These are phyloP conservation scores for Saccharomycopsis crataegensis DNA, from an alignment of 1,139 yeast genomes.

Conservation along the genomic window DNA sequence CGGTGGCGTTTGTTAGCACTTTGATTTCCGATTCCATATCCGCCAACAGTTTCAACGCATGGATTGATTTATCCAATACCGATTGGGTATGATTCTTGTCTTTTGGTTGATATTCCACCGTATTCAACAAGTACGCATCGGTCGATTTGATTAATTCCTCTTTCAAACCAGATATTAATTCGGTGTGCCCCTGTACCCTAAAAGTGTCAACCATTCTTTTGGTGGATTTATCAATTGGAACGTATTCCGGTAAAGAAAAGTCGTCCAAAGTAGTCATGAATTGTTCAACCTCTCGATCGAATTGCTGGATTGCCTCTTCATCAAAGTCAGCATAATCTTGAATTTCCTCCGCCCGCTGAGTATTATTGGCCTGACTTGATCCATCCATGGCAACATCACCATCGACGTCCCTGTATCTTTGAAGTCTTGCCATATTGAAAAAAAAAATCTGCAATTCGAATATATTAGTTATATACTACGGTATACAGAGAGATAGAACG, in stretches of 20 bases:
- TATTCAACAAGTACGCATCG: conserved; percentile 7
- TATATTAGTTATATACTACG: too few relatives aligned
- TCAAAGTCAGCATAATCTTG: neutral
- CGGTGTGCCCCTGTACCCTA: neutral
- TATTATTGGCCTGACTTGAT: too few relatives aligned
- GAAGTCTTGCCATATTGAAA: too few relatives aligned
- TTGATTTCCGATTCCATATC: neutral
- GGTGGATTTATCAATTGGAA: conserved; percentile 9
- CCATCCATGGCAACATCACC: too few relatives aligned
- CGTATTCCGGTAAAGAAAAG: conserved; percentile 5
- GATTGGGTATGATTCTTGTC: neutral
- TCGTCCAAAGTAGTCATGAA: conserved; percentile 11
- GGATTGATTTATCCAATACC: neutral
- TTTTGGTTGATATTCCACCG: neutral
- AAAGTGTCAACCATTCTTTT: neutral
- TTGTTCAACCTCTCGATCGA: conserved; percentile 3
- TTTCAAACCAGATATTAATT: conserved; percentile 2
- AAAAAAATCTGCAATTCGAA: too few relatives aligned
- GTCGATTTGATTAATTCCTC: conserved; percentile 6
- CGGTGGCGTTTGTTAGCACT: neutral
- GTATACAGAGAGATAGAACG: too few relatives aligned
- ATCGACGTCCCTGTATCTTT: too few relatives aligned
- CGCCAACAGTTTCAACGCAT: neutral
- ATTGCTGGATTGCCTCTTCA: neutral
- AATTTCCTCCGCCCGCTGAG: neutral